Evolutionary conservation across 1,284 basidiomycete genomes (phyloP).

Genomic region (Inonotus hispidus): DNA sequence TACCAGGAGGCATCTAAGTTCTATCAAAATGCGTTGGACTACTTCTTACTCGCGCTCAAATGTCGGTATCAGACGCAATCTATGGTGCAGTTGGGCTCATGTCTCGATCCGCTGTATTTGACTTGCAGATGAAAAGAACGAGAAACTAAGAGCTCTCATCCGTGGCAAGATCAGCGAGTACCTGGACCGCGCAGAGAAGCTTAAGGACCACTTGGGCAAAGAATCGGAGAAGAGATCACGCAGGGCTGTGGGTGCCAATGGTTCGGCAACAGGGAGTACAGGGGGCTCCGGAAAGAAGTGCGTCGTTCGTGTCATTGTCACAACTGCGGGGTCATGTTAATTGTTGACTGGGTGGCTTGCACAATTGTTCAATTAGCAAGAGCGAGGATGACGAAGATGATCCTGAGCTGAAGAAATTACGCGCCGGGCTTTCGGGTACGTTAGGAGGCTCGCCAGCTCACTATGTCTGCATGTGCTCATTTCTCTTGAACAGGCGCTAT

Average conservation of each 20-base stretch:
- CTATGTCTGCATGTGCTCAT: background rate
- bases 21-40: slow-evolving; percentile 94
- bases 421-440: slow-evolving; percentile 73
- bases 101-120: background rate
- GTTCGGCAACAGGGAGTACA: slow-evolving; percentile 54
- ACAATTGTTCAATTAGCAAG: slow-evolving; percentile 36
- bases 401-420: slow-evolving; percentile 92
- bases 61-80: slow-evolving; percentile 38
- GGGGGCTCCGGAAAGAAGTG: slow-evolving; percentile 66
- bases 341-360: slow-evolving; percentile 2
- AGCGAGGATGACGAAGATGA: slow-evolving; percentile 77
- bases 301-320: slow-evolving; percentile 26
- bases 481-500: slow-evolving; percentile 58
- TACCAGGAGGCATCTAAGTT: slow-evolving; percentile 93
- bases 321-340: background rate
- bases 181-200: slow-evolving; percentile 85
- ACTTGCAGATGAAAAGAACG: slow-evolving; percentile 87
- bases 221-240: slow-evolving; percentile 65
- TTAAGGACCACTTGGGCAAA: slow-evolving; percentile 79
- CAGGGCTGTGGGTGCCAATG: slow-evolving; percentile 77
- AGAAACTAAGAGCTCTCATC: slow-evolving; percentile 86
- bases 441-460: background rate
- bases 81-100: background rate
- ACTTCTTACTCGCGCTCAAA: slow-evolving; percentile 92
- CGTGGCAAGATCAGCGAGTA: slow-evolving; percentile 91